Evolutionary conservation across 2,329 filamentous ascomycete genomes (phyloP).

Genomic region (Neonectria faginata): DNA sequence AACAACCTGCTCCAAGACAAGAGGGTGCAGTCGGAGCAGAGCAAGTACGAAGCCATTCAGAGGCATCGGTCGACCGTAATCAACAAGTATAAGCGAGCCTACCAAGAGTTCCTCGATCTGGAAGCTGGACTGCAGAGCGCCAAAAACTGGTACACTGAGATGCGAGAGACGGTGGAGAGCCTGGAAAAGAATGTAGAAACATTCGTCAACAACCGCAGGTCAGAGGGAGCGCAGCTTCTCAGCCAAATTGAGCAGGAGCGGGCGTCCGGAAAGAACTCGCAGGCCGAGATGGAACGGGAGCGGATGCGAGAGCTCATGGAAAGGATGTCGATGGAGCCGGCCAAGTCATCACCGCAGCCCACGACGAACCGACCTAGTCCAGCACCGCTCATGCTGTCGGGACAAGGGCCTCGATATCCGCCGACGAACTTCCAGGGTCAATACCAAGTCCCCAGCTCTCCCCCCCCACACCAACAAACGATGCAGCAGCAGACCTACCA

Average conservation of each 20-base stretch:
- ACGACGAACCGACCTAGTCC: conserved; percentile 47
- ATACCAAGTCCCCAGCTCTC: conserved; percentile 64
- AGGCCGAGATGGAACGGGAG: conserved; percentile 88
- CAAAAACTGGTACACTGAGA: conserved; percentile 93
- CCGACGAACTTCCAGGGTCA: conserved; percentile 67
- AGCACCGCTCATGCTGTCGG: conserved; percentile 63
- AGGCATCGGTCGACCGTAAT: conserved; percentile 84
- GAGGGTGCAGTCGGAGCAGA: conserved; percentile 91
- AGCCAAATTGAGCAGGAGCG: conserved; percentile 87
- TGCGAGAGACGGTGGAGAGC: conserved; percentile 93
- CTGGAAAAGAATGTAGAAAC: conserved; percentile 95
- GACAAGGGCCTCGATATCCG: conserved; percentile 62
- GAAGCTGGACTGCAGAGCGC: conserved; percentile 87
- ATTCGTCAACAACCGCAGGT: conserved; percentile 93
- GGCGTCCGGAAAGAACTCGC: conserved; percentile 66
- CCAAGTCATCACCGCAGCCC: conserved; percentile 49
- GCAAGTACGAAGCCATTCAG: conserved; percentile 91
- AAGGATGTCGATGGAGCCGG: conserved; percentile 87
- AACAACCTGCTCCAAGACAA: conserved; percentile 92
- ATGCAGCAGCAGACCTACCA: conserved; percentile 58
- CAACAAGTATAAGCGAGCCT: conserved; percentile 88
- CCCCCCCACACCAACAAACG: conserved; percentile 60
- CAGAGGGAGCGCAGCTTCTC: conserved; percentile 90
- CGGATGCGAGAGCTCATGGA: conserved; percentile 92
- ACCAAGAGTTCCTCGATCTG: conserved; percentile 92